Conservation (phyloP, 2,329 filamentous ascomycete species). For the Simplicillium aogashimaense region DNA sequence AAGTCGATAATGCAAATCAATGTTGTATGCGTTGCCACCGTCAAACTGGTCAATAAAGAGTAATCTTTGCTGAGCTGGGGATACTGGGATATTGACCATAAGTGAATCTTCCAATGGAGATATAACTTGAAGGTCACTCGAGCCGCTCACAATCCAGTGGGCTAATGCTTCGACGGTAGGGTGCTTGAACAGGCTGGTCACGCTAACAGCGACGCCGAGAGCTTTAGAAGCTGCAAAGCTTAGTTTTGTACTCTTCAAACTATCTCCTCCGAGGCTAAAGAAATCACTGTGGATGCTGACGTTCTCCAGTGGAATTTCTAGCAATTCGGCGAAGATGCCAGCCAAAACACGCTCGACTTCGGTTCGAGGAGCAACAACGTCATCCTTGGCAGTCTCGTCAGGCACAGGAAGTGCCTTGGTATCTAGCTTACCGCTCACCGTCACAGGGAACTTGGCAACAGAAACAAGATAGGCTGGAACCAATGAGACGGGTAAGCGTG, state of each 20-base stretch:
- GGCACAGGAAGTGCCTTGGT: conserved; percentile 1
- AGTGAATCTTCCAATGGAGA: too few species aligned
- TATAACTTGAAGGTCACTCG: background rate
- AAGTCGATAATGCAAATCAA: background rate
- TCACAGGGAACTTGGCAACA: conserved; percentile 1
- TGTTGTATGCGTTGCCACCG: background rate
- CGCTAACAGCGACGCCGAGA: background rate
- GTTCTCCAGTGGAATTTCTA: too few species aligned
- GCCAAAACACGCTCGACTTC: background rate
- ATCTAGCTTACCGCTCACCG: conserved; percentile 6
- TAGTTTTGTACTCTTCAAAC: background rate
- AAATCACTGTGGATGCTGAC: too few species aligned
- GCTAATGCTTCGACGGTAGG: background rate
- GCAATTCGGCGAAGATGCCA: too few species aligned
- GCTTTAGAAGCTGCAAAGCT: background rate
- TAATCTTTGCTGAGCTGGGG: background rate
- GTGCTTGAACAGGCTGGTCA: background rate
- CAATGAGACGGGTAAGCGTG: conserved; percentile 1
- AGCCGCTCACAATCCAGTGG: background rate
- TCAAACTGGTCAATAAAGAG: background rate
- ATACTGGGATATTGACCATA: background rate
- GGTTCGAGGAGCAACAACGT: background rate
- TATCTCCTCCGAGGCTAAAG: too few species aligned
- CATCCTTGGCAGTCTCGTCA: background rate
- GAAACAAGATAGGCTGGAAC: conserved; percentile 1